Evolutionary conservation across 257 asterid genomes (phyloP).

Genomic region (Anisodus acutangulus): DNA sequence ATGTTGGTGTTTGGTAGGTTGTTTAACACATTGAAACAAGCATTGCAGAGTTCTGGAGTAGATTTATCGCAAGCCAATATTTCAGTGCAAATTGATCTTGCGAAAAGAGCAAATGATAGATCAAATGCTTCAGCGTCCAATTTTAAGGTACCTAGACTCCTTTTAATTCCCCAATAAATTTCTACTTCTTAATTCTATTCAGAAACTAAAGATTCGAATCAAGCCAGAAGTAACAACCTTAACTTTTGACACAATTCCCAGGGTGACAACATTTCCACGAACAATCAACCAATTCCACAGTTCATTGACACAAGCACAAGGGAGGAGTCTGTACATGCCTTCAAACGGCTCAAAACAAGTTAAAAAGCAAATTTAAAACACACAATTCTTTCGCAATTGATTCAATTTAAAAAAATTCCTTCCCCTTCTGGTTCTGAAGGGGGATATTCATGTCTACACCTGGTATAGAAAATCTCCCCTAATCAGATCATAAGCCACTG

Average conservation of each 20-base stretch:
- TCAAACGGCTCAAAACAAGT: slow-evolving; percentile 76
- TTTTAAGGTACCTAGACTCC: slow-evolving; percentile 55
- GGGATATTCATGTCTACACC: slow-evolving; percentile 36
- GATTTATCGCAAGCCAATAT: slow-evolving; percentile 83
- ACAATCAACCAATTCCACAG: slow-evolving; percentile 45
- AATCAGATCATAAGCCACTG: slow-evolving; percentile 52
- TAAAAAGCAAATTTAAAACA: slow-evolving; percentile 48
- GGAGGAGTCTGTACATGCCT: slow-evolving; percentile 58
- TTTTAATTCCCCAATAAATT: slow-evolving; percentile 4
- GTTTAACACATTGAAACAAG: slow-evolving; percentile 75
- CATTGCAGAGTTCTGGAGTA: slow-evolving; percentile 82
- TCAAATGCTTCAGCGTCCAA: slow-evolving; percentile 54
- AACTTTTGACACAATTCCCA: slow-evolving; percentile 26
- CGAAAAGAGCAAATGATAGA: slow-evolving; percentile 58
- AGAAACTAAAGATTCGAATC: background rate
- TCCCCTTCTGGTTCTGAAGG: slow-evolving; percentile 35
- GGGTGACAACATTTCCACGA: slow-evolving; percentile 47
- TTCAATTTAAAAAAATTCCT: slow-evolving; percentile 33
- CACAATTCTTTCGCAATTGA: slow-evolving; percentile 35
- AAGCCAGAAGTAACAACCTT: slow-evolving; percentile 6
- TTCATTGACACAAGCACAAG: slow-evolving; percentile 47
- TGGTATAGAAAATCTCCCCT: slow-evolving; percentile 39
- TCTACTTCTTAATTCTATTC: background rate
- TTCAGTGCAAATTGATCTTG: slow-evolving; percentile 88
- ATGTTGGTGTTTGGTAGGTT: slow-evolving; percentile 54